Evolutionary conservation across 805 yeast genomes (phyloP).

Genomic region (Barnettozyma populi): DNA sequence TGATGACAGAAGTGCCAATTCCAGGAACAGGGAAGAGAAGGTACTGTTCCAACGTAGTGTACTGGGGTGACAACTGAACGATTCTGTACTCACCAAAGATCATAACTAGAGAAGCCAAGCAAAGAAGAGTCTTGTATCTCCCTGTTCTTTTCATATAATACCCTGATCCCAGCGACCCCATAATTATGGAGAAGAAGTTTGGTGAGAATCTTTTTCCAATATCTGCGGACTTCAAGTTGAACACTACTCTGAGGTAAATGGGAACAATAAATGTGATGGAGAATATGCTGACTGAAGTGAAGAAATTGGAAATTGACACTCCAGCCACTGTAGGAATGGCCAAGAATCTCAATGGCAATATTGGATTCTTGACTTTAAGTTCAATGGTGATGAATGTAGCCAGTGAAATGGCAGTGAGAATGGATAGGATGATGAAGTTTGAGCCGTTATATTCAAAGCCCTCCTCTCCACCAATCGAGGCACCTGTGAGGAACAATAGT

Average conservation of each 20-base stretch:
- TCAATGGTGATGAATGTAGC: slow-evolving; percentile 39
- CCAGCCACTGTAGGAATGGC: slow-evolving; percentile 55
- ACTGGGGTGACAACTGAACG: slow-evolving; percentile 27
- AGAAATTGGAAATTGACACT: slow-evolving; percentile 60
- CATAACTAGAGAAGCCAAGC: slow-evolving; percentile 38
- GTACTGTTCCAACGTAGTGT: slow-evolving; percentile 38
- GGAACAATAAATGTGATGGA: slow-evolving; percentile 53
- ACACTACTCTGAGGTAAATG: slow-evolving; percentile 51
- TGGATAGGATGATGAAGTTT: slow-evolving; percentile 27
- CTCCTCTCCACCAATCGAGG: slow-evolving; percentile 49
- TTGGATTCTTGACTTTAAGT: slow-evolving; percentile 46
- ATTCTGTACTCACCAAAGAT: slow-evolving; percentile 40
- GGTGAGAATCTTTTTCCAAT: slow-evolving; percentile 59
- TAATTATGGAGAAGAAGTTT: slow-evolving; percentile 51
- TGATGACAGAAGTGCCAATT: slow-evolving; percentile 49
- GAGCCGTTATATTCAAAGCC: slow-evolving; percentile 32
- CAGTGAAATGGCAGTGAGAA: slow-evolving; percentile 33
- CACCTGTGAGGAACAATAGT: slow-evolving; percentile 41
- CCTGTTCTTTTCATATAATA: slow-evolving; percentile 61
- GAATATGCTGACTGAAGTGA: slow-evolving; percentile 35
- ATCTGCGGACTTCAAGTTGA: slow-evolving; percentile 46
- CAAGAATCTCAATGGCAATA: slow-evolving; percentile 54
- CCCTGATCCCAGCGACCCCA: slow-evolving; percentile 61
- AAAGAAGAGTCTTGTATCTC: slow-evolving; percentile 44
- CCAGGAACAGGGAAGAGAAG: slow-evolving; percentile 44